phyloP scores from a whole-genome alignment of 2,329 filamentous ascomycete species.

The Diaporthe longicolla region DNA sequence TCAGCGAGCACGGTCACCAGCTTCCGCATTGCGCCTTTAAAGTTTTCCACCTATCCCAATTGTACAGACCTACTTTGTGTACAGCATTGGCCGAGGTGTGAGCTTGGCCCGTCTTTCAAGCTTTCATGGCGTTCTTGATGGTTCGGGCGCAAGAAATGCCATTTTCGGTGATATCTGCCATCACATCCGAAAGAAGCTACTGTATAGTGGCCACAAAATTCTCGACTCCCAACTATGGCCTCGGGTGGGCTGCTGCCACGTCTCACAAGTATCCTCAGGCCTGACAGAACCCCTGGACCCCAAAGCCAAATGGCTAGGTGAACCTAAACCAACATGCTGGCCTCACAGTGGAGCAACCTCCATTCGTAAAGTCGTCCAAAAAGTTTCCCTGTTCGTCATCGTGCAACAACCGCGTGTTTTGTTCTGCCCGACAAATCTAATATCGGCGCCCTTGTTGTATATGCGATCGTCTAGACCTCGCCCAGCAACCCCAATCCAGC shows the following conservation, averaged over 20 bases:
- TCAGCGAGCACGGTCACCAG: constrained; percentile 10
- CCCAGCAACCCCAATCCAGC: not conserved
- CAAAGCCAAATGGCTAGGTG: constrained; percentile 12
- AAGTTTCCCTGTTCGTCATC: constrained; percentile 6
- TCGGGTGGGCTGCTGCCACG: not conserved
- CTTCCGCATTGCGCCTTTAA: not conserved
- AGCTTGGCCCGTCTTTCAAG: constrained; percentile 22
- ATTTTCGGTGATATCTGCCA: constrained; percentile 6
- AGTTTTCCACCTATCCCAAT: constrained; percentile 10
- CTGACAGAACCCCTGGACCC: not conserved
- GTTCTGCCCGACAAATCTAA: constrained; percentile 13
- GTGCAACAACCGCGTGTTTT: constrained; percentile 15
- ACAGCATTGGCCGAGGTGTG: not conserved
- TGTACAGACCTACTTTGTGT: not conserved
- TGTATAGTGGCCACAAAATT: too few relatives aligned
- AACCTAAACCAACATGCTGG: constrained; percentile 30
- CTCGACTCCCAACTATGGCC: not conserved
- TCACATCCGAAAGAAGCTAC: constrained; percentile 19
- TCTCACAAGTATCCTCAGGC: not conserved
- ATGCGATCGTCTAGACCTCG: constrained; percentile 23
- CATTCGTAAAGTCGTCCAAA: constrained; percentile 13
- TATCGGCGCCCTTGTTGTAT: constrained; percentile 11
- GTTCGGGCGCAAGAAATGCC: constrained; percentile 9
- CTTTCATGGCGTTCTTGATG: constrained; percentile 10
- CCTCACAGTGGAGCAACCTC: constrained; percentile 6